These are phyloP conservation scores for Athelia psychrophila DNA, from an alignment of 1,284 basidiomycete genomes.

Conservation along the genomic window DNA sequence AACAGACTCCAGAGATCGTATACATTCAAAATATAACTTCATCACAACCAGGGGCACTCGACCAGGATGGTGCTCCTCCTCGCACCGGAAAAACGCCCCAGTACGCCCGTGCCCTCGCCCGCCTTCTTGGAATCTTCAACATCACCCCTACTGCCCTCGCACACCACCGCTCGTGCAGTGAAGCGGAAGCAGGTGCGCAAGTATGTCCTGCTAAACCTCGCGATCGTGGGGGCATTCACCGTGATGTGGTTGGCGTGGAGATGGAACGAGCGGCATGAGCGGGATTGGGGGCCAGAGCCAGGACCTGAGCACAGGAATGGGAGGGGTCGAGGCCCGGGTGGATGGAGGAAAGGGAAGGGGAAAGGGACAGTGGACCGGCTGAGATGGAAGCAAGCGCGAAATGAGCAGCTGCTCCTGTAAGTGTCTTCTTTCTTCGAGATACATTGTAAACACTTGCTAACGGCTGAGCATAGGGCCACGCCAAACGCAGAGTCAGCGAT, in stretches of 20 bases:
- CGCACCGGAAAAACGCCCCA: neutral
- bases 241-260: neutral
- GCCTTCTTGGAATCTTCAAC: no score
- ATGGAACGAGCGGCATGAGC: no score
- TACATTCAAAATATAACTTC: neutral
- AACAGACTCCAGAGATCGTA: no score
- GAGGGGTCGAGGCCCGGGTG: neutral
- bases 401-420: neutral
- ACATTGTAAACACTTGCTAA: neutral
- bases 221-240: neutral
- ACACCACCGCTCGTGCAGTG: neutral
- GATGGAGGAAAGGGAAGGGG: neutral
- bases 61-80: neutral
- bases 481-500: conserved; percentile 46
- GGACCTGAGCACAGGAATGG: neutral
- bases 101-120: neutral
- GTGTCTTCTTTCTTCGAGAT: neutral
- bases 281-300: no score
- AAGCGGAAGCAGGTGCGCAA: neutral
- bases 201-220: neutral
- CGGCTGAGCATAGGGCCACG: conserved; percentile 35
- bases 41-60: neutral
- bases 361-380: neutral
- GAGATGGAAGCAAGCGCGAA: neutral
- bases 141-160: no score